A percentile compares a stretch with the other conserved stretches of the same genome.
phyloP scores from a whole-genome alignment of 1,284 basidiomycete species.

The Xerocomus minutiporus region DNA sequence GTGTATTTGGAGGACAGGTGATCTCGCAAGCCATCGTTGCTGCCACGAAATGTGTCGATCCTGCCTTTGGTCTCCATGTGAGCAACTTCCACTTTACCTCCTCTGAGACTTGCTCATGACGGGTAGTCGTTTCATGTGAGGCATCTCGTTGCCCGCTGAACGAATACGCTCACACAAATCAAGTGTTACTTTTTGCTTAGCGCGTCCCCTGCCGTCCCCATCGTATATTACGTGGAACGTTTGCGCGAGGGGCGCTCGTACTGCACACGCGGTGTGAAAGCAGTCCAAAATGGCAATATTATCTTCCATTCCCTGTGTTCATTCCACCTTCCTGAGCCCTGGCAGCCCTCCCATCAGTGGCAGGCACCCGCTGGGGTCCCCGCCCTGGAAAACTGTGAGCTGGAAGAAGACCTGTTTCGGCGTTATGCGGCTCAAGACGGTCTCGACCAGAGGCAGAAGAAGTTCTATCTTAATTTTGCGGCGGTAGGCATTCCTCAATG shows the following conservation, averaged over 20 bases:
- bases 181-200: slow-evolving; percentile 81
- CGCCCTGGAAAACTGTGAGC: slow-evolving; percentile 60
- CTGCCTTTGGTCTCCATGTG: slow-evolving; percentile 70
- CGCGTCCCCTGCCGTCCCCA: slow-evolving; percentile 72
- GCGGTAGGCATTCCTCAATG: slow-evolving; percentile 31
- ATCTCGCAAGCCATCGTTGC: slow-evolving; percentile 84
- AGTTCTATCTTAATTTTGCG: slow-evolving; percentile 39
- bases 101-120: not conserved
- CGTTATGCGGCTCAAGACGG: slow-evolving; percentile 34
- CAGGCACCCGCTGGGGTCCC: slow-evolving; percentile 55
- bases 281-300: slow-evolving; percentile 68
- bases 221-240: slow-evolving; percentile 83
- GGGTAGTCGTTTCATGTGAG: slow-evolving; percentile 68
- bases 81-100: slow-evolving; percentile 7
- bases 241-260: slow-evolving; percentile 79
- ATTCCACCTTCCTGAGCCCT: slow-evolving; percentile 77
- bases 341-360: slow-evolving; percentile 65
- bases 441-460: slow-evolving; percentile 32
- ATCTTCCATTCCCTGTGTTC: slow-evolving; percentile 86
- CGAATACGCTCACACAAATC: slow-evolving; percentile 4
- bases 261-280: slow-evolving; percentile 65
- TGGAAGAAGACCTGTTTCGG: slow-evolving; percentile 49
- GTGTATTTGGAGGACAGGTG: slow-evolving; percentile 88
- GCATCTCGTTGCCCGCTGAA: slow-evolving; percentile 4
- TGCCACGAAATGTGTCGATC: slow-evolving; percentile 70